phyloP scores from a whole-genome alignment of 495 filamentous ascomycete genomes.

The Lepraria neglecta region DNA sequence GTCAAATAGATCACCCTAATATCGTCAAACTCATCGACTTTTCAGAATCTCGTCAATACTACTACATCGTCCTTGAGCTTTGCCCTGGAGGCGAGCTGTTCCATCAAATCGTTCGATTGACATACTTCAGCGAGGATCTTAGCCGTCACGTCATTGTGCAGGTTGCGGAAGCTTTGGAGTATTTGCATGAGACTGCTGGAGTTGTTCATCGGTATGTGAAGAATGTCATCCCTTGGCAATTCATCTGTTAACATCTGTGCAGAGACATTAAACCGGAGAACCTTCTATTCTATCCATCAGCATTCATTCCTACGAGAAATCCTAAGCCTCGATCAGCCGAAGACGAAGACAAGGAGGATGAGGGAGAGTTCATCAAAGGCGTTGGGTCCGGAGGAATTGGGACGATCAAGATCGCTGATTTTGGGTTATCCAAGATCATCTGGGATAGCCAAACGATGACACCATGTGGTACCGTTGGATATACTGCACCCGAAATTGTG shows the following conservation, averaged over 20 bases:
- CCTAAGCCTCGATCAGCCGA: constrained; percentile 73
- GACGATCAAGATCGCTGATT: constrained; percentile 93
- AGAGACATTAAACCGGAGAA: constrained; percentile 99
- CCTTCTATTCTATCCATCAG: constrained; percentile 81
- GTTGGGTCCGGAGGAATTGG: constrained; percentile 90
- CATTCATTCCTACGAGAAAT: constrained; percentile 70
- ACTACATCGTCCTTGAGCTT: constrained; percentile 93
- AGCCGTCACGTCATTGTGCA: constrained; percentile 91
- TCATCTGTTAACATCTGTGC: constrained; percentile 29
- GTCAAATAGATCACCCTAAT: constrained; percentile 89
- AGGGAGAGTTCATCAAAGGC: constrained; percentile 84
- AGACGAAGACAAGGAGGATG: constrained; percentile 95
- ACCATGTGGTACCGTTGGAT: constrained; percentile 94
- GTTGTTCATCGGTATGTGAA: constrained; percentile 86
- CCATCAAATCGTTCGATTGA: constrained; percentile 96
- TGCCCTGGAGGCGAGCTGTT: constrained; percentile 95
- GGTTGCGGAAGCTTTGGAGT: constrained; percentile 87
- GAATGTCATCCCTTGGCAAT: not conserved
- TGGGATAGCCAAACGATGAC: constrained; percentile 99
- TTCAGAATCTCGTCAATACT: constrained; percentile 87
- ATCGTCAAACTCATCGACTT: constrained; percentile 91
- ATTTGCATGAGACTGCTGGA: constrained; percentile 88
- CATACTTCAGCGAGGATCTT: constrained; percentile 95
- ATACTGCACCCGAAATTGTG: constrained; percentile 98
- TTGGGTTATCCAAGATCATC: constrained; percentile 93